Base-by-base conservation (phyloP, 1,139 yeast genomes). In the Zygosaccharomyces pseudobailii region DNA sequence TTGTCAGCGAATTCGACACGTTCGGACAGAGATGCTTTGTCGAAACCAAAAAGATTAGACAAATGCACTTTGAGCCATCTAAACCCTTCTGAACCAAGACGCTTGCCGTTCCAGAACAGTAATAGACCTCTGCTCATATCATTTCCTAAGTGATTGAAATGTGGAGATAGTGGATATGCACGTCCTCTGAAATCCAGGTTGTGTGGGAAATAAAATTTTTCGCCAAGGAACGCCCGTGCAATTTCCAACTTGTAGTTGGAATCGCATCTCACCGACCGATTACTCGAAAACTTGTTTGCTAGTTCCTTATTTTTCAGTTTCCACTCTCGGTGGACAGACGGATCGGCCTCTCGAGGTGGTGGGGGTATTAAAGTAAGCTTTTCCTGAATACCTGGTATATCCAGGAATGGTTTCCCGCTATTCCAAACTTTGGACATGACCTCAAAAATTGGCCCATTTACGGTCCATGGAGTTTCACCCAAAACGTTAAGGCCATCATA, bases 131-230 rank as follows among this genome's bases (percentile, higher is more conserved):
- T 79, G 33, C 95, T 84, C 71, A 90, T 72, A 69, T 92, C 98
- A 62, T 87, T 87, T 55, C 97, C 97, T 56, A 92, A 73, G 67
- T 92, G 97, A 52, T 79, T 79, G 54, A 80, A 71, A 58, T 79
- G 81, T 2, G 96, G 95, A 1, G 96, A 84, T 40, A 92, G 71
- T 4, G 98, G 97, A 63, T 92, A 92, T 0, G 97, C 96, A 60
- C 98, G 81, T 5, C 98, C 98, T 67, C 98, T 77, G 65, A 90
- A 90, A 67, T 92, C 98, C 46, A 92, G 73, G 59, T 89, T 89
- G 65, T 92, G 97, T 5, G 98, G 97, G 71, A 90, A 87, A 65
- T 81, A 90, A 61, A 92, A 81, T 61, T 87, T 84, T 66, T 92
- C 98, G 21, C 94, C 94, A 35, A 84, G 71, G 58, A 84, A 88